Base-by-base conservation (phyloP, 2,329 filamentous ascomycete species). In the Curvularia eragrostidis region DNA sequence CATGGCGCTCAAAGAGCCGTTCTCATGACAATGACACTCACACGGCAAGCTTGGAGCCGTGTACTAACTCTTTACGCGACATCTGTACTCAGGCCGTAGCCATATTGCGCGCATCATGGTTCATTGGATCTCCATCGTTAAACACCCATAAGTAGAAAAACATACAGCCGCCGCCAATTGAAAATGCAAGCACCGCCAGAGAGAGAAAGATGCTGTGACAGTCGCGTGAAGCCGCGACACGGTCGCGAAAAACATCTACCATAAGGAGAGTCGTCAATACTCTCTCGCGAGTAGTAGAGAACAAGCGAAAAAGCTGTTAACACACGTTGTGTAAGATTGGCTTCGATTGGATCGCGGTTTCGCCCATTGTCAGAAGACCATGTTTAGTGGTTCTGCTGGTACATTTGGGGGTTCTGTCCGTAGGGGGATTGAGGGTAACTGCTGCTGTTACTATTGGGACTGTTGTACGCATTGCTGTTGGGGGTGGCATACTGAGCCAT, bases 401-500 rank as follows among this genome's bases (percentile, higher is more conserved):
- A 83, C 71, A 81, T 81, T 65, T 81, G 76, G 52, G 81, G 75
- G 66, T 78, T 79, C 60, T 76, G 73, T 64, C 79, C 78, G 67
- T 83, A 83, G 15, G 81, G 81, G 57, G 81, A 83, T 65, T 81
- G 81, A 24, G 81, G 81, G 64, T 83, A 83, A 73, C 80, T 81
- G 68, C 70, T 77, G 69, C 74, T 79, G 71, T 75, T 76, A 76
- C 66, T 76, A 74, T 70, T 73, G 48, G 71, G 66, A 71, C 73
- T 78, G 69, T 77, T 71, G 69, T 81, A 82, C 62, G 78, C 74
- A 65, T 77, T 75, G 59, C 74, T 75, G 63, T 71, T 75, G 56
- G 73, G 71, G 64, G 73, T 73, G 60, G 70, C 75, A 73, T 83
- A 83, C 75, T 83, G 81, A 66, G 78, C 77, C 66, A 82, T 81